These are phyloP conservation scores for Candida boidinii DNA, from an alignment of 805 yeast genomes.

Conservation along the genomic window DNA sequence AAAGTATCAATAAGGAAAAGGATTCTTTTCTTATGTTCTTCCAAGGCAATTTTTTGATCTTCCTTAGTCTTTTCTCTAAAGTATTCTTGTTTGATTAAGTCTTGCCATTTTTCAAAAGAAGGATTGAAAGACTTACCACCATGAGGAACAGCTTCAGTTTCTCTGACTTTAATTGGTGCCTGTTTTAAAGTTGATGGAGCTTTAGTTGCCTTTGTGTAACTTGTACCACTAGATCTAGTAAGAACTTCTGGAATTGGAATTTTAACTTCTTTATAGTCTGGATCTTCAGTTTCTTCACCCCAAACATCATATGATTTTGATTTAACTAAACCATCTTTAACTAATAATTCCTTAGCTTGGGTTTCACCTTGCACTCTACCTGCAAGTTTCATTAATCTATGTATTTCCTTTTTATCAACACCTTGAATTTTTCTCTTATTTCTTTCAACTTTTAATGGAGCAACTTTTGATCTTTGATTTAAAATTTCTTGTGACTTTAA, in stretches of 20 bases:
- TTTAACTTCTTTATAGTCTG: constrained; percentile 12
- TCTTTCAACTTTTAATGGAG: constrained; percentile 40
- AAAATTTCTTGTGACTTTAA: constrained; percentile 51
- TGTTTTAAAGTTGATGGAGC: constrained; percentile 47
- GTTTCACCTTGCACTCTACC: constrained; percentile 60
- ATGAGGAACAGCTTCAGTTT: constrained; percentile 49
- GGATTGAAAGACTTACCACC: constrained; percentile 95
- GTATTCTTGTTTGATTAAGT: constrained; percentile 59
- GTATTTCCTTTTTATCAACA: constrained; percentile 54
- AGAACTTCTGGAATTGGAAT: constrained; percentile 36
- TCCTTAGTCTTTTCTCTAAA: constrained; percentile 59
- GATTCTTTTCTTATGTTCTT: constrained; percentile 56
- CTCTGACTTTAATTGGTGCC: constrained; percentile 45
- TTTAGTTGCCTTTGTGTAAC: constrained; percentile 43
- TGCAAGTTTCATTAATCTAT: constrained; percentile 62
- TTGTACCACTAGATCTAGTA: constrained; percentile 17
- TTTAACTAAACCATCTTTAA: constrained; percentile 54
- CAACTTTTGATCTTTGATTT: constrained; percentile 68
- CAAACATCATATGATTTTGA: constrained; percentile 59
- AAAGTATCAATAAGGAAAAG: constrained; percentile 55
- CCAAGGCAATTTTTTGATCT: constrained; percentile 49
- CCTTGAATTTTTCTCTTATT: constrained; percentile 43
- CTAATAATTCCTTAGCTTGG: constrained; percentile 42
- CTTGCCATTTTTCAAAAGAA: constrained; percentile 72
- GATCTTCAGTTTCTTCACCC: constrained; percentile 33